Base-by-base conservation (phyloP, 768 basidiomycete genomes). In the Xerocomellus intermedius region DNA sequence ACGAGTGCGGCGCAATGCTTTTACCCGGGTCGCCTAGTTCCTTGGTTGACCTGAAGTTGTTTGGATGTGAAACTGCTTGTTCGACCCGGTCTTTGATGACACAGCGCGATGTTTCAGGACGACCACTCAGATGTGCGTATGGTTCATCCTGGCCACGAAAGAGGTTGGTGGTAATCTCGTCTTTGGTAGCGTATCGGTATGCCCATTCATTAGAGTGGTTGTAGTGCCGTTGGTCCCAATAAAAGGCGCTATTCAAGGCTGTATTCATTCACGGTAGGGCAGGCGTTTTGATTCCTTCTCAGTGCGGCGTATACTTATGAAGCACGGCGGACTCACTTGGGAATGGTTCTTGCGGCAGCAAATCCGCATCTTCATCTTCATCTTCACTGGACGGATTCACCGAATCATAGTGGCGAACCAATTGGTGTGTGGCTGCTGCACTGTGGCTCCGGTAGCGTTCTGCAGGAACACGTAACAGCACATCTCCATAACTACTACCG, bases 171-270 rank as follows among this genome's bases (percentile, higher is more conserved):
- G 46, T 56, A 5, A 73, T 64, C 48, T 71, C 69, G n/a, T 71
- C 56, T 16, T 62, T 48, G 30, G 69, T 71, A 32, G 69, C 60
- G 35, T 73, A 73, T 50, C 69, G 69, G 54, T 71, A 71, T 33
- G 36, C 45, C 71, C 71, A 71, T 24, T 54, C 58, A 8, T 56
- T 42, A 21, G 59, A 51, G 42, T 12, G 12, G 33, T 56, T 24
- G 22, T 38, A 6, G 3, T 17, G 12, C 30, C 32, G 54, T 17
- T 64, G 35, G 17, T 36, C 37, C 38, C 30, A 19, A 30, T 67
- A 73, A 44, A 59, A 69, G 1, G 22, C 42, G 37, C 35, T 26
- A 24, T 70, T 70, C 50, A 64, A 32, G 4, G 22, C 70, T 70
- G 47, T 2, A 8, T 46, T 26, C 26, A n/a, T 26, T 21, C 36